phyloP scores from a whole-genome alignment of 805 yeast genomes.

The Dipodascopsis uninucleata region DNA sequence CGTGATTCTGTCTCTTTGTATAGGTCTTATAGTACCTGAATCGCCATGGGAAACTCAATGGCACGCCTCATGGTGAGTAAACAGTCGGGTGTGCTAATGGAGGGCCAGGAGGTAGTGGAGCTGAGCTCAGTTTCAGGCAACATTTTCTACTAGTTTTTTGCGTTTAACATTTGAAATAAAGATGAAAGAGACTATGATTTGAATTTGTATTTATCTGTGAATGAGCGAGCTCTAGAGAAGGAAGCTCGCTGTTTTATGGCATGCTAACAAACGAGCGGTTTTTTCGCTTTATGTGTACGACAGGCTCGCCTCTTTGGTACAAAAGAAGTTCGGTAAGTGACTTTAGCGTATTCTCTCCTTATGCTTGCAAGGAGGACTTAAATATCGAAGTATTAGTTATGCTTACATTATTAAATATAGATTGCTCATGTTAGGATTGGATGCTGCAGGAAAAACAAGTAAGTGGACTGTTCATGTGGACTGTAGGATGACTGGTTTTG shows the following conservation, averaged over 20 bases:
- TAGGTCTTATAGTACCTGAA: background rate
- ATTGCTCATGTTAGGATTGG: slow-evolving; percentile 85
- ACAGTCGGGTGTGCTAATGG: no score
- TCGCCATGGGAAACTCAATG: slow-evolving; percentile 20
- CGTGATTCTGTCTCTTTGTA: no score
- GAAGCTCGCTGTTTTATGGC: background rate
- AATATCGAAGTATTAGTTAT: background rate
- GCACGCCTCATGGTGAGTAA: slow-evolving; percentile 15
- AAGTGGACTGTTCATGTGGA: slow-evolving; percentile 29
- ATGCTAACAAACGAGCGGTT: background rate
- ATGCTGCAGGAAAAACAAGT: slow-evolving; percentile 69
- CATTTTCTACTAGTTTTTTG: background rate
- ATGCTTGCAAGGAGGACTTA: background rate
- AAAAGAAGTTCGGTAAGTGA: slow-evolving; percentile 19
- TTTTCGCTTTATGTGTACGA: no score
- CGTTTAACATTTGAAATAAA: background rate
- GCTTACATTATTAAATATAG: slow-evolving; percentile 29
- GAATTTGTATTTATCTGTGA: no score
- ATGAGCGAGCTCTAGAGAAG: no score
- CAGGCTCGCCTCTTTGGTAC: slow-evolving; percentile 18
- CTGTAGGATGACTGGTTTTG: no score
- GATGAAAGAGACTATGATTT: background rate
- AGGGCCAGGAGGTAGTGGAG: no score
- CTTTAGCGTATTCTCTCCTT: background rate
- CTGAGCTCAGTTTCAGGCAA: no score